Base-by-base conservation (phyloP, 2,329 filamentous ascomycete genomes). In the Xylaria hypoxylon region DNA sequence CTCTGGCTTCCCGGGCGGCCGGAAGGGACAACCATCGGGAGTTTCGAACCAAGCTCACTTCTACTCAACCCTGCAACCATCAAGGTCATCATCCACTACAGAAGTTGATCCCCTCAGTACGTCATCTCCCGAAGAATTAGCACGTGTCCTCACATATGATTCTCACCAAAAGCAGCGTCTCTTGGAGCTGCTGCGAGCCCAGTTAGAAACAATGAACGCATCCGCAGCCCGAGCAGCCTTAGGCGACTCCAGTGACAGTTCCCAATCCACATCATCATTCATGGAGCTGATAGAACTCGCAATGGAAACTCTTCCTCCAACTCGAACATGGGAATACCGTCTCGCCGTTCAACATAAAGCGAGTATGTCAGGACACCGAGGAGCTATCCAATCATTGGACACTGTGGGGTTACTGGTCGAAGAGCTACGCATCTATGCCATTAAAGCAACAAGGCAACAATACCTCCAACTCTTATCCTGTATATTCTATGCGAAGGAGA, bases 361-460 rank as follows among this genome's bases (percentile, higher is more conserved):
- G 8, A 73, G 72, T 19, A 61, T 71, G 7, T 59, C 71, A 8
- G 64, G 67, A 13, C 57, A 67, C 6, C 26, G 47, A 5, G 44
- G 24, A 2, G 70, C 70, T 53, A 48, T 67, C 38, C 38, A 73
- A 40, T 59, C 53, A 7, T 63, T 73, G 10, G 51, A 76, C 22
- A 64, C 66, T 35, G 70, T 81, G 72, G 68, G 45, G 17, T 31
- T 51, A 17, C 67, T 77, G 3, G 40, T 84, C 5, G 68, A 75
- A 15, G 78, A 84, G 50, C 74, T 86, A 59, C 79, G 79, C 53
- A 63, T 80, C 2, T 72, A 76, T 3, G 82, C 80, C 6, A 74
- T 78, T 8, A 70, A 76, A 5, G 69, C 83, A n/a, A 74, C 75
- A 2, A 76, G 77, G 13, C 72, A 77, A 1, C 74, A 79, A 31